Evolutionary conservation across 441 rosid species (phyloP).

Genomic region (Macaranga tanarius): DNA sequence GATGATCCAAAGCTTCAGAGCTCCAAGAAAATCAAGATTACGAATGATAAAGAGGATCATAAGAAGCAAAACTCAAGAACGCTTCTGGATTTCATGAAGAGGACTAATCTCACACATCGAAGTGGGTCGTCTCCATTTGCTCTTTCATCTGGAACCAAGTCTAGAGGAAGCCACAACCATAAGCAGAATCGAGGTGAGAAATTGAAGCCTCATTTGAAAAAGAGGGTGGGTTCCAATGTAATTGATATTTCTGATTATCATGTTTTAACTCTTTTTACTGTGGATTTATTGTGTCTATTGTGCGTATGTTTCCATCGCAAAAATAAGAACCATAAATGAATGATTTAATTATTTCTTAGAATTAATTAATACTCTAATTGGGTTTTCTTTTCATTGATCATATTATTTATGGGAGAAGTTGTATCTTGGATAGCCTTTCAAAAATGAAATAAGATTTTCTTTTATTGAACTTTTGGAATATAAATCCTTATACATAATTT

Average conservation of each 20-base stretch:
- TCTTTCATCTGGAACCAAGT: neutral
- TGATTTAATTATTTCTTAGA: too few species aligned
- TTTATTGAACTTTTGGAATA: too few species aligned
- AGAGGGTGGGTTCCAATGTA: neutral
- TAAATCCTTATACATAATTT: too few species aligned
- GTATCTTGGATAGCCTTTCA: too few species aligned
- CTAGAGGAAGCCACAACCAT: neutral
- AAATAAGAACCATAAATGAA: too few species aligned
- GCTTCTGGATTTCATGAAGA: neutral
- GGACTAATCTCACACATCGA: too few species aligned
- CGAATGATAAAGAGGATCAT: neutral
- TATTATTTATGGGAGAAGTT: too few species aligned
- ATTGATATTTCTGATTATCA: neutral
- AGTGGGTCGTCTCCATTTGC: neutral
- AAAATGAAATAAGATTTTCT: too few species aligned
- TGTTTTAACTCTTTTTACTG: neutral
- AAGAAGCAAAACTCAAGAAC: neutral
- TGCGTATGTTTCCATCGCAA: neutral
- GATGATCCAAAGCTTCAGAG: neutral
- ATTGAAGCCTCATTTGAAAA: neutral
- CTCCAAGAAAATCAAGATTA: neutral
- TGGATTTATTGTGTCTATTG: neutral
- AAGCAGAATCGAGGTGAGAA: neutral
- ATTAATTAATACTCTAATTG: too few species aligned
- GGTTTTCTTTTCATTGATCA: too few species aligned